These are phyloP conservation scores for Cyberlindnera xishuangbannaensis DNA, from an alignment of 805 yeast genomes.

Conservation along the genomic window DNA sequence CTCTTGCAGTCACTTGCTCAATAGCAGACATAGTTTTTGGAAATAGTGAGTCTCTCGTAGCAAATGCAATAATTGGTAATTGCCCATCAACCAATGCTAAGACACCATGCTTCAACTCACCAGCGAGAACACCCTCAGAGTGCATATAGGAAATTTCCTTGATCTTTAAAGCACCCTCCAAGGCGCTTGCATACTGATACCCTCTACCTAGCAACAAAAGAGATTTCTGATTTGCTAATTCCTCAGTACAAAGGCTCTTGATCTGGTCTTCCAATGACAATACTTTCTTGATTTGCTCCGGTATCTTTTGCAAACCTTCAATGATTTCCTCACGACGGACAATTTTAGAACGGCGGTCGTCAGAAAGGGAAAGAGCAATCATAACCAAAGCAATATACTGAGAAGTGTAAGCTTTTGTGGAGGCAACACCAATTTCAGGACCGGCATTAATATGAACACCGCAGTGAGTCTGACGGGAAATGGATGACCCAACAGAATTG, in stretches of 20 bases:
- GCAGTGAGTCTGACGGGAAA: conserved; percentile 95
- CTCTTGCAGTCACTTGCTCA: conserved; percentile 95
- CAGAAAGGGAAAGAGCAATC: conserved; percentile 93
- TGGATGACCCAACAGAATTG: conserved; percentile 93
- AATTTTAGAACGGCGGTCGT: conserved; percentile 74
- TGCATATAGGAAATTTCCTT: conserved; percentile 99
- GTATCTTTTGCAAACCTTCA: conserved; percentile 76
- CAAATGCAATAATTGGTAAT: conserved; percentile 91
- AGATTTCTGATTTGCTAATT: conserved; percentile 77
- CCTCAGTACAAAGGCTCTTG: conserved; percentile 64
- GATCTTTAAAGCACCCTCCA: conserved; percentile 97
- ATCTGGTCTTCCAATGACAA: conserved; percentile 68
- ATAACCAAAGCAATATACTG: conserved; percentile 95
- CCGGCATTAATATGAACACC: conserved; percentile 99
- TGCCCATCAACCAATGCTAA: conserved; percentile 92
- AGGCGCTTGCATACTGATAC: conserved; percentile 92
- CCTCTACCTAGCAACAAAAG: conserved; percentile 94
- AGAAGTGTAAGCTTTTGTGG: conserved; percentile 98
- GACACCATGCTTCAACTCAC: conserved; percentile 98
- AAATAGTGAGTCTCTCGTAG: conserved; percentile 92
- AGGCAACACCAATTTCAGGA: conserved; percentile 99
- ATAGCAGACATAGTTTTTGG: conserved; percentile 95
- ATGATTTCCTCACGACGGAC: conserved; percentile 82
- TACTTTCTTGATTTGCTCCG: conserved; percentile 77
- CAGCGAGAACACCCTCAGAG: conserved; percentile 98